These are phyloP conservation scores for Neonectria coccinea DNA, from an alignment of 2,329 filamentous ascomycete species.

Conservation along the genomic window DNA sequence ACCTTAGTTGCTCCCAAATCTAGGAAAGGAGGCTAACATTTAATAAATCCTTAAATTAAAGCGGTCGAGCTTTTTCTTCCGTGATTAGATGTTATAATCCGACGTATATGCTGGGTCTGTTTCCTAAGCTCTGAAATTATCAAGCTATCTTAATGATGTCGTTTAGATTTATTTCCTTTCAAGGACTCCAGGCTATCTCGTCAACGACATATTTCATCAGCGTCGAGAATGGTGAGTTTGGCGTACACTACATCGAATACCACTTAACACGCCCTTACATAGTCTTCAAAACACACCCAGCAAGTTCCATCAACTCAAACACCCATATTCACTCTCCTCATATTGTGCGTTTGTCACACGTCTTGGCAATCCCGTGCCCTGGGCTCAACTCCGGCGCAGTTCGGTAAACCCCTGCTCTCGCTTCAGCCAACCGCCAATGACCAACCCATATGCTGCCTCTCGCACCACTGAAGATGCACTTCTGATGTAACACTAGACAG, in stretches of 20 bases:
- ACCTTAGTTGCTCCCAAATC: too few relatives aligned
- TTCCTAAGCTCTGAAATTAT: too few relatives aligned
- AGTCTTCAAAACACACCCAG: background rate
- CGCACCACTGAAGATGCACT: background rate
- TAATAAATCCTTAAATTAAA: too few relatives aligned
- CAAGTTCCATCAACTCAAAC: background rate
- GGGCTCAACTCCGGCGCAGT: background rate
- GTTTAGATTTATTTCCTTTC: too few relatives aligned
- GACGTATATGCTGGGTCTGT: too few relatives aligned
- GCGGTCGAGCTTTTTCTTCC: too few relatives aligned
- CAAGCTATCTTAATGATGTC: too few relatives aligned
- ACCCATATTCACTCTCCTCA: background rate
- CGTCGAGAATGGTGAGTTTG: background rate
- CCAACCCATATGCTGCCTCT: background rate
- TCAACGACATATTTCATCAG: too few relatives aligned
- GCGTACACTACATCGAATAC: background rate
- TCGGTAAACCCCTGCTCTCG: background rate
- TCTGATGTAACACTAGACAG: background rate
- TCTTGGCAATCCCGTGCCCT: background rate
- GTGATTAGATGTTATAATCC: too few relatives aligned
- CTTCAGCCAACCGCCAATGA: background rate
- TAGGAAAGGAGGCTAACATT: too few relatives aligned
- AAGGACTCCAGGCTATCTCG: too few relatives aligned
- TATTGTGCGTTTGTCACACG: background rate
- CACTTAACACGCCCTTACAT: background rate